Base-by-base conservation (phyloP, 1,139 yeast species). In the Scheffersomyces lignicola region DNA sequence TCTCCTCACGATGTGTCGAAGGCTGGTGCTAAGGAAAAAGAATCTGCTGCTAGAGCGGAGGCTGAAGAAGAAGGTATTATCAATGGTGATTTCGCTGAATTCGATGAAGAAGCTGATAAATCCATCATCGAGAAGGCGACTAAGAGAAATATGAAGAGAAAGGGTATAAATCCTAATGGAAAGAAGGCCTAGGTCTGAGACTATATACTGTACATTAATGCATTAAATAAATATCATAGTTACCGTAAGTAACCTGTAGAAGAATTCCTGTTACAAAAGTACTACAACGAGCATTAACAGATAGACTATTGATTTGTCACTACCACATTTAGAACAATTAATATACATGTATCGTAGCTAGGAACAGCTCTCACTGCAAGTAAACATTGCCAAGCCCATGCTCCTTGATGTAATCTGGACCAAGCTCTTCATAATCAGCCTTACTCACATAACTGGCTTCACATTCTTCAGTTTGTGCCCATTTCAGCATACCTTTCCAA, bases 401-500 rank as follows among this genome's bases (percentile, higher is more conserved):
- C 54, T 89, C 97, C 54, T 84, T 87, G 36, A 90, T 78, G 56
- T 90, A 90, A 40, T 88, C 96, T 1, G 87, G 70, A 0, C 98
- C 99, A 69, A 76, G 78, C 54, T 94, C 98, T 29, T 83, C 83
- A 54, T 88, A 94, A 45, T 90, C 96, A 33, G 71, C 64, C 47
- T 72, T 74, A 0, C 90, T 75, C 13, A 92, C 70, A 41, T 74
- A 78, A 23, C 80, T 65, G 2, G 61, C 49, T 29, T 67, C 54
- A 26, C 77, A 71, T 15, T 75, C 79, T 2, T 61, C 65, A 18
- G 72, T 62, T 3, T 55, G 52, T 2, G 94, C 70, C 86, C 96
- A 86, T 48, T 76, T 75, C 15, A 87, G 81, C 95, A 94, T 90
- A 15, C 98, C 98, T 46, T 72, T 80, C 98, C 98, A 94, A 1